Evolutionary conservation across 176 grass and related monocot genomes (phyloP), one percentile per base, ranked within the genome.

Genomic region (Cenchrus americanus): DNA sequence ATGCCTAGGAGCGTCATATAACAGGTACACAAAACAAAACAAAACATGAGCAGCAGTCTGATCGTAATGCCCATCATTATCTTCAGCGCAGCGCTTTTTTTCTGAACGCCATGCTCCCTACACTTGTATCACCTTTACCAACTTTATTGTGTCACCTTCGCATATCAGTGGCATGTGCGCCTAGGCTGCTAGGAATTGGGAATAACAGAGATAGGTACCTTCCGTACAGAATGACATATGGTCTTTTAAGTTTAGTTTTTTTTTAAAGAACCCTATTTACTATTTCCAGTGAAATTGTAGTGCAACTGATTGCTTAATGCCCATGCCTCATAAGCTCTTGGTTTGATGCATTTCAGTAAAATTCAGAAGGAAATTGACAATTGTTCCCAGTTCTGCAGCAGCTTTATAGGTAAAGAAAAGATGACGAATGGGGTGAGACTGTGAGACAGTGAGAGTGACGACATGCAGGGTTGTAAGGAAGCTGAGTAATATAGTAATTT

Each of bases 41-140:
- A n/a, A 30, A 66, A n/a, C 46, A 83, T 78, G 66, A 88, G 46
- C 66, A 88, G 7, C 14, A 75, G 27, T 60, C 42, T 43, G 43
- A 69, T 80, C 76, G 61, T 18, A 76, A 17, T 30, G 44, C 50
- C 69, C 41, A 69, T 85, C 69, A 76, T 85, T 69, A 89, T 81
- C 69, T 53, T 89, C 15, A 75, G 44, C 17, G 41, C 51, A 53
- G 62, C 69, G 43, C 62, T 75, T 85, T 67, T 85, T 69, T 22
- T 69, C 82, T 40, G 42, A 80, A 85, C 42, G 14, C 52, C 12
- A 75, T 53, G 50, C 9, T 58, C 85, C 71, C 62, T 69, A 75
- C 78, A 69, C 71, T 8, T 61, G 55, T 43, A 51, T 8, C 32
- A 54, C 64, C 43, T 88, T 78, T 73, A 30, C 58, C 58, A 32